These are phyloP conservation scores for Tricholoma bakamatsutake DNA, from an alignment of 768 basidiomycete genomes.

Conservation along the genomic window DNA sequence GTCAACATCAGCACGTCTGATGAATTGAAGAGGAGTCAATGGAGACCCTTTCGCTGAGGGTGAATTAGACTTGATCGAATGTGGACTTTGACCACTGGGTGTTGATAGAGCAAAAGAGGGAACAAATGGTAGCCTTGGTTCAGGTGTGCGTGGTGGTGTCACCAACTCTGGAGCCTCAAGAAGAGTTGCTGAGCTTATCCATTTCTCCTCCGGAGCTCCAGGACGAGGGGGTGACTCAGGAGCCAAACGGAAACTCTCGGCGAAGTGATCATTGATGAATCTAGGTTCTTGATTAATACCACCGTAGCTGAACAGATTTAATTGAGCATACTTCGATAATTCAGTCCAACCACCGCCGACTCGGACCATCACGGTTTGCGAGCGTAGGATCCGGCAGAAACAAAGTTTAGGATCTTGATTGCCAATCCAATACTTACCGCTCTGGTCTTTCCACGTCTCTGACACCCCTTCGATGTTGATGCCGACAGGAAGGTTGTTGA, in stretches of 20 bases:
- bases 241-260: slow-evolving; percentile 72
- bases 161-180: slow-evolving; percentile 46
- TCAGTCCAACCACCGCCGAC: slow-evolving; percentile 95
- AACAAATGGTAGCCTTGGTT: slow-evolving; percentile 49
- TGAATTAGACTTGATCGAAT: slow-evolving; percentile 39
- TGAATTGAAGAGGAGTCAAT: slow-evolving; percentile 76
- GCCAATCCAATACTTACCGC: slow-evolving; percentile 96
- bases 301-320: not conserved
- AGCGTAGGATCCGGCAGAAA: slow-evolving; percentile 87
- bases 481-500: slow-evolving; percentile 81
- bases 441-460: slow-evolving; percentile 87
- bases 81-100: slow-evolving; percentile 45
- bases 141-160: slow-evolving; percentile 57
- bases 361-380: slow-evolving; percentile 93
- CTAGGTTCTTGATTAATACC: slow-evolving; percentile 30
- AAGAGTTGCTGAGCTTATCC: slow-evolving; percentile 78
- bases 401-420: slow-evolving; percentile 85
- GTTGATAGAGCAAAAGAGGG: slow-evolving; percentile 67
- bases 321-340: slow-evolving; percentile 65
- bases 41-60: slow-evolving; percentile 66
- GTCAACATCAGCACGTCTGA: slow-evolving; percentile 70
- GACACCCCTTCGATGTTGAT: slow-evolving; percentile 78
- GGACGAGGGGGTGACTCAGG: slow-evolving; percentile 56
- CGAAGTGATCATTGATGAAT: slow-evolving; percentile 84
- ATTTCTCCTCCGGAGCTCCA: slow-evolving; percentile 60